Evolutionary conservation across 305 asterid species (phyloP).

Genomic region (Fraxinus paxiana): DNA sequence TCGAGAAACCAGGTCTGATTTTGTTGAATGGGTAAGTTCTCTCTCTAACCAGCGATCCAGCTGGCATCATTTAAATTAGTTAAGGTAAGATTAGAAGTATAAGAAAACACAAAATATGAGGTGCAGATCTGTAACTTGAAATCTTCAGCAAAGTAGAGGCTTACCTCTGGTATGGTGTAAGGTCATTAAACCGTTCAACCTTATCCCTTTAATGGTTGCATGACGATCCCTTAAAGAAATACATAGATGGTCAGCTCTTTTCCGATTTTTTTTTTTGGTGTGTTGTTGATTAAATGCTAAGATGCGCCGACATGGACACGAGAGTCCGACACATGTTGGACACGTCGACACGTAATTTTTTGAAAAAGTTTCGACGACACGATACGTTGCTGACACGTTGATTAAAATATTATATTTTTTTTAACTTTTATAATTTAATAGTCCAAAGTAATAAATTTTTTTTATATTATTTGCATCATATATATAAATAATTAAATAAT

Average conservation of each 20-base stretch:
- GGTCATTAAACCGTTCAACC: not conserved
- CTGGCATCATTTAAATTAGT: constrained; percentile 7
- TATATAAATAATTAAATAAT: no score
- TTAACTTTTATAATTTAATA: no score
- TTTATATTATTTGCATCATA: no score
- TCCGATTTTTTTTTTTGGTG: not conserved
- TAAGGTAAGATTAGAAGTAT: constrained; percentile 12
- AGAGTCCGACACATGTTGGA: no score
- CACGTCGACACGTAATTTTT: no score
- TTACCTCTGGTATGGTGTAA: not conserved
- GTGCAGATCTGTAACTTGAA: not conserved
- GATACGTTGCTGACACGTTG: no score
- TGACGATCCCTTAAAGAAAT: not conserved
- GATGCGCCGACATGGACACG: no score
- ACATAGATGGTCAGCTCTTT: not conserved
- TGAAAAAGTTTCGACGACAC: no score
- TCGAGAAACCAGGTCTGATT: constrained; percentile 3
- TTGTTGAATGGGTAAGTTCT: constrained; percentile 7
- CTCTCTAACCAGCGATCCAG: not conserved
- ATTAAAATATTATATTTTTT: no score
- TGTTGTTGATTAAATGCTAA: not conserved
- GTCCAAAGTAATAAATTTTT: no score
- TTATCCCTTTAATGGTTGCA: not conserved
- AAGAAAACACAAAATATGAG: not conserved
- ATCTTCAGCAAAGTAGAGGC: constrained; percentile 7